Evolutionary conservation across 2,329 filamentous ascomycete species (phyloP), one percentile per base, ranked within the genome.

Genomic region (Ascomycota sp.): DNA sequence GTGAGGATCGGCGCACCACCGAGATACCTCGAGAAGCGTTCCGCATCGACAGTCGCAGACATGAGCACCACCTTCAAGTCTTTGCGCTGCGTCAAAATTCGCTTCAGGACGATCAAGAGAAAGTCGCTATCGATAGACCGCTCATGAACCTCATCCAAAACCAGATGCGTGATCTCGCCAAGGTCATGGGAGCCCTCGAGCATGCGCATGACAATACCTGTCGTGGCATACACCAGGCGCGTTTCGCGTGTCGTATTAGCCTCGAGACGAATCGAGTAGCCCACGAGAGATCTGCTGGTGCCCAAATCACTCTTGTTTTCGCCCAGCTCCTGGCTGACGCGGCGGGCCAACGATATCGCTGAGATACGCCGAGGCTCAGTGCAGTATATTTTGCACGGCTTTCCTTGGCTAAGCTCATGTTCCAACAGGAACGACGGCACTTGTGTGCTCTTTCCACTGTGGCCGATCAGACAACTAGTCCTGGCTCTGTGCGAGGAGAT

Each of bases 121-220:
- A 98, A 93, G 51, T 98, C 89, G 36, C 84, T 92, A 49, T 98
- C 89, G 43, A 98, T 95, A 9, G 82, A 80, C 39, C 86, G 73
- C 52, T 98, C 89, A 48, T 98, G 89, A 2, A 95, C 86, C 54
- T 98, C 89, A 47, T 98, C 89, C n/a, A 98, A 72, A 31, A 98
- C 73, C 38, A 98, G 59, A 56, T 95, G 89, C 0, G 86, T 92
- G 34, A 98, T 75, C 41, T 93, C 86, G 37, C 72, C 68, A 30
- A 98, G 67, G 36, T 91, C 78, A 41, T 82, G 78, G 0, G 81
- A 79, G 7, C 76, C 76, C 52, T 98, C 89, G 10, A 98, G 64
- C 86, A 98, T 95, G 25, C 89, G 74, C 63, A 98, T 80, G n/a
- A 98, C 82, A 37, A 98, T 92, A 58, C 89, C 72, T 6, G 72